A percentile compares a stretch with the other conserved stretches of the same genome.
phyloP scores from a whole-genome alignment of 257 asterid genomes.

The Prunella vulgaris region DNA sequence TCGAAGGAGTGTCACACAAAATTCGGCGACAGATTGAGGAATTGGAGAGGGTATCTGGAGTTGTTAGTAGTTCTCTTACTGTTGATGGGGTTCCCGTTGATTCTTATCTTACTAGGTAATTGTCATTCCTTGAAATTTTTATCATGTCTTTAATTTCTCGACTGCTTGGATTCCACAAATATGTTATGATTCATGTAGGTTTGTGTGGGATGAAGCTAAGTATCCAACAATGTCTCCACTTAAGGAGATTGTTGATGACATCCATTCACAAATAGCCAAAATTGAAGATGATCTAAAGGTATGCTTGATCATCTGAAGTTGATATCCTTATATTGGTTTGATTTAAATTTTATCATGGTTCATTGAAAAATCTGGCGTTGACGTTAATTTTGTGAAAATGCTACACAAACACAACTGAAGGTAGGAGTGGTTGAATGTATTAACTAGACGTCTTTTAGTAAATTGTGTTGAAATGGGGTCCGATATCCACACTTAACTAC shows the following conservation, averaged over 20 bases:
- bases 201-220: slow-evolving; percentile 89
- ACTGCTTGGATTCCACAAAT: slow-evolving; percentile 8
- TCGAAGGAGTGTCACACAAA: slow-evolving; percentile 84
- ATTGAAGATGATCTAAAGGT: slow-evolving; percentile 98
- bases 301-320: slow-evolving; percentile 8
- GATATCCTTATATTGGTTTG: neutral
- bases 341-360: neutral
- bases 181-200: slow-evolving; percentile 38
- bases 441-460: neutral
- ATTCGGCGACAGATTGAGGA: slow-evolving; percentile 88
- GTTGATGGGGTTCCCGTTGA: slow-evolving; percentile 97
- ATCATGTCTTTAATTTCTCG: neutral
- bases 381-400: slow-evolving; percentile 1
- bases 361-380: neutral
- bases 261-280: slow-evolving; percentile 70
- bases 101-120: slow-evolving; percentile 81
- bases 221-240: slow-evolving; percentile 87
- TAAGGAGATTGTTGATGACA: slow-evolving; percentile 74
- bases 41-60: slow-evolving; percentile 78
- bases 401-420: neutral
- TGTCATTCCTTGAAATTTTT: neutral
- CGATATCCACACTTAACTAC: no score
- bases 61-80: slow-evolving; percentile 71
- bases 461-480: no score
- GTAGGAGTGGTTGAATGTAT: neutral